Base-by-base conservation (phyloP, 108 stramenopile species). In the Nitzschia sp. region DNA sequence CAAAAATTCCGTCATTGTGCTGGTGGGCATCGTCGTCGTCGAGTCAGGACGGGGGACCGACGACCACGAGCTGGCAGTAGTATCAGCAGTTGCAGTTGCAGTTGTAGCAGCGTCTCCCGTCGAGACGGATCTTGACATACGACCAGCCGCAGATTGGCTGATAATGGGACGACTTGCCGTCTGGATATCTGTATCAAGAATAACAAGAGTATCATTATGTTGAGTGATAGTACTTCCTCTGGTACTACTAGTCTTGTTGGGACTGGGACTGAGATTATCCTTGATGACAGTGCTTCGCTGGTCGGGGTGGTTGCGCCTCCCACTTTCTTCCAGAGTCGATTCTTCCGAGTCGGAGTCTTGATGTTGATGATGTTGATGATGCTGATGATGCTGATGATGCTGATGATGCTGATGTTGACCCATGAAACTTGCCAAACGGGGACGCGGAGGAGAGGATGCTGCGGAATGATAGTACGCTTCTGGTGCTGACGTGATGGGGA, bases 291-390 rank as follows among this genome's bases (percentile, higher is more conserved):
- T 19, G 48, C 17, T 44, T 41, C 60, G 36, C 25, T 41, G 60
- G 6, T 41, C 45, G 5, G n/a, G 17, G 3, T 36, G 23, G 21
- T 31, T 34, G 1, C 38, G 38, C 19, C 60, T 27, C 60, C 60
- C 41, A 45, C 60, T 61, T 25, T 41, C 60, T 44, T 61, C 60
- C 41, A 61, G 41, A 2, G 60, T 61, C 1, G 60, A 61, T 9
- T 61, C 60, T 45, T 41, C 60, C 19, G 16, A 8, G 19, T 50
- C 48, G 19, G 8, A 6, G 13, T 41, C 38, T 9, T 41, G 9
- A 13, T 41, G 9, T 6, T 41, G 9, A 13, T 41, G 9, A 13
- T 41, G 9, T 41, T 41, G 6, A 13, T 9, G 9, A 41, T 9
- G 6, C 13, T 41, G 6, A 6, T 41, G 38, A 13, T 41, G 9